Evolutionary conservation across 164 flowering plant species (phyloP), one percentile per base, ranked within the genome.

Genomic region (Tetrastigma voinierianum): DNA sequence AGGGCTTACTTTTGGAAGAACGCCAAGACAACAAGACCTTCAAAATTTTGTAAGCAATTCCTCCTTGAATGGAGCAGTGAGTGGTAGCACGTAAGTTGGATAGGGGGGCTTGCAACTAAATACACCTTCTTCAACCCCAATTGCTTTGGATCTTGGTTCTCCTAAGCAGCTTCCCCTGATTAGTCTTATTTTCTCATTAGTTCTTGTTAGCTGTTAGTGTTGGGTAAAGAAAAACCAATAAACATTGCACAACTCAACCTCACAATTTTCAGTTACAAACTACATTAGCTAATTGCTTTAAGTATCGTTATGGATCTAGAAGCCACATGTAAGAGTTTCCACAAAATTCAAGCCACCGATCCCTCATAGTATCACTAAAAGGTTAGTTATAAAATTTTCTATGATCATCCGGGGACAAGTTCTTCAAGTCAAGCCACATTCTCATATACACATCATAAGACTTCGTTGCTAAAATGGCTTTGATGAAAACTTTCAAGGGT

Each of bases 341-440:
- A 87, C 1, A 65, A 87, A 73, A 87, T 87, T 47, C 89, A 85
- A 69, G 89, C 89, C 51, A 85, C 89, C 20, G 89, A 85, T 64
- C n/a, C 89, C 89, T 25, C 89, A 85, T 75, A 85, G 89, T 67
- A 85, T 85, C 16, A 86, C 89, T 19, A 85, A 73, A 75, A 86
- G 78, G 88, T 84, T 21, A 76, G 79, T 68, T 54, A 46, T 55
- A n/a, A 6, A 62, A 23, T 46, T 6, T 14, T 43, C 51, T 12
- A 56, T 17, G 9, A 32, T 65, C 9, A 10, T 47, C 51, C 14
- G n/a, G 51, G 14, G 13, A 57, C n/a, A 24, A 57, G 23, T 32
- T 49, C 23, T 15, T 57, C 24, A n/a, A 40, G 59, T 24, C n/a
- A 12, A 46, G 19, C 16, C 20, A 44, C 18, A 10, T 10, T 44